Conservation (phyloP, 306 rosid species). For the Gillenia trifoliata region DNA sequence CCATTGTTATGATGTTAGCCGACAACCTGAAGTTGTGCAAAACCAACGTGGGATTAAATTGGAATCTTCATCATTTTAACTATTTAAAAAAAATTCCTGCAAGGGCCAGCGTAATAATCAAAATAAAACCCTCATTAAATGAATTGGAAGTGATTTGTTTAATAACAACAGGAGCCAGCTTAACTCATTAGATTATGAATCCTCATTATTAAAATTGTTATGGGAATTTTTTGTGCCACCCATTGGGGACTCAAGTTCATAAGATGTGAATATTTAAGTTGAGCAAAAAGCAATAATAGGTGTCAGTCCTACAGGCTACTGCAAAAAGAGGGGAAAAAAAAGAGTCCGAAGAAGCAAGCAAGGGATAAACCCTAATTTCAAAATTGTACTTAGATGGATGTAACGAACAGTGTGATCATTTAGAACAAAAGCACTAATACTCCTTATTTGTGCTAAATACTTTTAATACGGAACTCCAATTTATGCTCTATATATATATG, state of each 20-base stretch:
- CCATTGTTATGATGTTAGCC: slow-evolving; percentile 29
- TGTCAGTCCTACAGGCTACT: neutral
- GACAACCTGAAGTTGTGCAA: slow-evolving; percentile 39
- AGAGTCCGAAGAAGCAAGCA: neutral
- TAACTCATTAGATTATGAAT: neutral
- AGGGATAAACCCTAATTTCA: neutral
- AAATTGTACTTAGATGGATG: too few relatives aligned
- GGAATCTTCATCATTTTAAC: slow-evolving; percentile 47
- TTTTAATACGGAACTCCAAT: neutral
- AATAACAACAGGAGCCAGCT: slow-evolving; percentile 2
- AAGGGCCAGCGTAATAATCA: slow-evolving; percentile 26
- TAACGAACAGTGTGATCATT: too few relatives aligned
- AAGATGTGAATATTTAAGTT: neutral
- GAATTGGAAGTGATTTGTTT: slow-evolving; percentile 1
- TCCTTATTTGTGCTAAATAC: too few relatives aligned
- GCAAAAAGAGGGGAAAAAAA: neutral
- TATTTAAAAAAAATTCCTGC: slow-evolving; percentile 17
- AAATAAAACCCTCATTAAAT: slow-evolving; percentile 9
- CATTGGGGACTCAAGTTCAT: neutral
- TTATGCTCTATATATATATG: neutral
- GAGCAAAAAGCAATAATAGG: neutral
- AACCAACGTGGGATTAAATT: slow-evolving; percentile 22
- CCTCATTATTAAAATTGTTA: neutral
- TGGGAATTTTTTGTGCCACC: neutral
- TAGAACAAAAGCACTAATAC: too few relatives aligned